phyloP scores from a whole-genome alignment of 177 flowering plant genomes.

The Vitis hybrid region DNA sequence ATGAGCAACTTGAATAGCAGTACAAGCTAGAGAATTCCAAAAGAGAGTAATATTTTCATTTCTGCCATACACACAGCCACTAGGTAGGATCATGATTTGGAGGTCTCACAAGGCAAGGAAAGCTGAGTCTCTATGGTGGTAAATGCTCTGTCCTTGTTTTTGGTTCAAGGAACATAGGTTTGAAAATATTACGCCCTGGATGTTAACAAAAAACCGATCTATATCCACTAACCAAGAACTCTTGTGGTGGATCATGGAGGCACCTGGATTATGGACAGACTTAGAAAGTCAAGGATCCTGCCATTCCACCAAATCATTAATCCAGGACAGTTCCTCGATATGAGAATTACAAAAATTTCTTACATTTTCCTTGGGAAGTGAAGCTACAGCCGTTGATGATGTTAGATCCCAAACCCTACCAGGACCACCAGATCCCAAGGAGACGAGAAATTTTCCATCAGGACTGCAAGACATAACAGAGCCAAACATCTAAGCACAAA shows the following conservation, averaged over 20 bases:
- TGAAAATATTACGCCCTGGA: too few species aligned
- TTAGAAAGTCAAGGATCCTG: background rate
- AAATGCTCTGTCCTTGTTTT: background rate
- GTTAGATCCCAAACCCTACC: slow-evolving; percentile 84
- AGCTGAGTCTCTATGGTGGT: background rate
- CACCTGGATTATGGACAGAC: background rate
- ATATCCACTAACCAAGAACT: too few species aligned
- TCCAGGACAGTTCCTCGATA: background rate
- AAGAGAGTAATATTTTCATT: background rate
- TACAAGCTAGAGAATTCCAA: background rate
- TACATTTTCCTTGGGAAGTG: slow-evolving; percentile 71
- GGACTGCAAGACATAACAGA: slow-evolving; percentile 50
- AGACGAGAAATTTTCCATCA: slow-evolving; percentile 78
- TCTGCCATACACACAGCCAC: background rate
- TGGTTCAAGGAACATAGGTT: too few species aligned
- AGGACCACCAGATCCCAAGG: slow-evolving; percentile 72
- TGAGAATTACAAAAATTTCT: slow-evolving; percentile 13
- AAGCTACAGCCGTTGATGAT: slow-evolving; percentile 50
- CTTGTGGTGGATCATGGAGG: background rate
- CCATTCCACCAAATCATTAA: background rate
- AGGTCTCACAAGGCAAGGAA: background rate
- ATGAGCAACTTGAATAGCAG: background rate
- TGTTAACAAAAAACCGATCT: too few species aligned
- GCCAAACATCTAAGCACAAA: slow-evolving; percentile 12
- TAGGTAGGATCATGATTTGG: background rate